A percentile compares a stretch with the other conserved stretches of the same genome.
Evolutionary conservation across 345 rosid genomes (phyloP).

Genomic region (Jatropha curcas): DNA sequence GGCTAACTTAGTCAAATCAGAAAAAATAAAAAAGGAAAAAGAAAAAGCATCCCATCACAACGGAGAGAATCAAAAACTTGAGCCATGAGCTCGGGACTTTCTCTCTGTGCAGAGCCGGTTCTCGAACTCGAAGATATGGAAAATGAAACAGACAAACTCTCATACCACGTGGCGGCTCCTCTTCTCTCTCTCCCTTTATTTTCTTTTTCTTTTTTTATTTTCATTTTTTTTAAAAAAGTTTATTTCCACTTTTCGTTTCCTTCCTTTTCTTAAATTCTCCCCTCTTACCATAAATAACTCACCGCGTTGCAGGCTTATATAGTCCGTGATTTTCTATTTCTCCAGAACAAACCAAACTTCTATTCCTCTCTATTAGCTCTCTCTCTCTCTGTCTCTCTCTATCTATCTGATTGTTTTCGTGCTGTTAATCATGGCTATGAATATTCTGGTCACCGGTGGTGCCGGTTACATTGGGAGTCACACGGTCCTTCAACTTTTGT

Average conservation of each 20-base stretch:
- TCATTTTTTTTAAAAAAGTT: background rate
- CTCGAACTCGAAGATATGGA: no score
- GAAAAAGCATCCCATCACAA: no score
- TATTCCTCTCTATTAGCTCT: background rate
- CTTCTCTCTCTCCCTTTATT: background rate
- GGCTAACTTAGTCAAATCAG: background rate
- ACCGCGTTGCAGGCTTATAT: background rate
- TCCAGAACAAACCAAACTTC: background rate
- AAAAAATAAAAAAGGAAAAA: no score
- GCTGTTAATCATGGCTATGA: slow-evolving; percentile 40
- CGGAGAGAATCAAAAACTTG: no score
- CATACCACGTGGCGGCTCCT: background rate
- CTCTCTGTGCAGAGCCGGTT: no score
- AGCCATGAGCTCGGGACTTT: no score
- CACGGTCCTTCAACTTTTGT: slow-evolving; percentile 87
- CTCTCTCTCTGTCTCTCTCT: background rate
- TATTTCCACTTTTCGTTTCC: background rate
- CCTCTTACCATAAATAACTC: background rate
- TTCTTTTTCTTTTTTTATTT: background rate
- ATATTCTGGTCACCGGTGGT: slow-evolving; percentile 86
- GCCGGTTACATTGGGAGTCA: slow-evolving; percentile 99
- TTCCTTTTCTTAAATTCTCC: background rate
- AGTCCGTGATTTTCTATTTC: background rate
- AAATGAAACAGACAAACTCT: background rate
- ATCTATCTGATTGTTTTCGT: no score